These are phyloP conservation scores for Penicillium egyptiacum DNA, from an alignment of 495 filamentous ascomycete genomes.

Conservation along the genomic window DNA sequence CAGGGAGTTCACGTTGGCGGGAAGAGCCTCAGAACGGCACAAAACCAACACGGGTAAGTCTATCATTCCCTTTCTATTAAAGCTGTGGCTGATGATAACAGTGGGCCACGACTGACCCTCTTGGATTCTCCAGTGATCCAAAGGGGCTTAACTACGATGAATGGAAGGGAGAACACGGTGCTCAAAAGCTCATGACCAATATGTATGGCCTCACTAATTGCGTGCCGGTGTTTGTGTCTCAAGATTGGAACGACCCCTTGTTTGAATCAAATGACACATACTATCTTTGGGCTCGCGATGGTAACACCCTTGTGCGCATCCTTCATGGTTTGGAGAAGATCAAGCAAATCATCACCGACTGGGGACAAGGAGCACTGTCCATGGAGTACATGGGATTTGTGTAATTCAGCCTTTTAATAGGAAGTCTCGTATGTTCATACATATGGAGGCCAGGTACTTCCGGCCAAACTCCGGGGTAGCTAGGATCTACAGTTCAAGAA, in stretches of 20 bases:
- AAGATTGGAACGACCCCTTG: neutral
- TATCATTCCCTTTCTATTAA: neutral
- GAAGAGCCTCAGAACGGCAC: neutral
- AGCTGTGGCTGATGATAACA: neutral
- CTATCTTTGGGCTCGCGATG: neutral
- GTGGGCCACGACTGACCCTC: neutral
- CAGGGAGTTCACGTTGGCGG: neutral
- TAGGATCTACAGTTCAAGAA: neutral
- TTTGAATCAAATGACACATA: neutral
- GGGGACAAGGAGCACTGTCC: neutral
- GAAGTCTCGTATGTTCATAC: neutral
- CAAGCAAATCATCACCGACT: neutral
- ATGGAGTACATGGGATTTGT: neutral
- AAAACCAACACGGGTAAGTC: neutral
- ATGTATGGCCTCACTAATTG: neutral
- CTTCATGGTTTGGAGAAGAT: neutral
- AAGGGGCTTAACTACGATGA: neutral
- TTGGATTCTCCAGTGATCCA: neutral
- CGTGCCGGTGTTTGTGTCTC: neutral
- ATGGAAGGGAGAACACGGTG: neutral
- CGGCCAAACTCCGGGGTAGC: conserved; percentile 6
- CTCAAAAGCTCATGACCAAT: neutral
- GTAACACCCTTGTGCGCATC: neutral
- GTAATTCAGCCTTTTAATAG: neutral
- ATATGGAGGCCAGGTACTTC: neutral